Evolutionary conservation across 805 yeast genomes (phyloP).

Genomic region (Starmerella geochares): DNA sequence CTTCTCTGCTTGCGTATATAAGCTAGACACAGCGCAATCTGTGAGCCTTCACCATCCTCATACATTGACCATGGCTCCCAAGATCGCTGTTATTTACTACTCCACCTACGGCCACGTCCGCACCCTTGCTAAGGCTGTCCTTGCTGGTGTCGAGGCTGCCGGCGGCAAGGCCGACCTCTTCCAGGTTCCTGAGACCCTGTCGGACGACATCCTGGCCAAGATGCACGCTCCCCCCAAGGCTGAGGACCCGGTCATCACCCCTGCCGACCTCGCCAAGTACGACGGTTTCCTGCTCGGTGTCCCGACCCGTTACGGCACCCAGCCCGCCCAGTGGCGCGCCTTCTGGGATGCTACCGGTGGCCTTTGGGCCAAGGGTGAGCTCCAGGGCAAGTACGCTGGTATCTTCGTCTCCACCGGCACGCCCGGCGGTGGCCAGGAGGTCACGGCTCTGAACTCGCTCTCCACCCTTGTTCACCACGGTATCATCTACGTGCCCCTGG

Average conservation of each 20-base stretch:
- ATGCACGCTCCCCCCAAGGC: slow-evolving; percentile 52
- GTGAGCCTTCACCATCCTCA: background rate
- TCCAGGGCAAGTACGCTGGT: slow-evolving; percentile 65
- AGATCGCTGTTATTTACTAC: slow-evolving; percentile 68
- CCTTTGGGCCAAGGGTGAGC: slow-evolving; percentile 61
- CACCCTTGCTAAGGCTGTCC: slow-evolving; percentile 55
- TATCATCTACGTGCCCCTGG: slow-evolving; percentile 64
- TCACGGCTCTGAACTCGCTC: slow-evolving; percentile 49
- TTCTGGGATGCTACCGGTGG: slow-evolving; percentile 74
- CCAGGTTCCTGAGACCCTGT: slow-evolving; percentile 72
- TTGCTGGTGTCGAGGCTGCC: slow-evolving; percentile 57
- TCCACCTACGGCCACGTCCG: slow-evolving; percentile 73
- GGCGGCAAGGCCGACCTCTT: slow-evolving; percentile 62
- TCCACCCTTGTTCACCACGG: slow-evolving; percentile 67
- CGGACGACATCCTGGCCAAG: slow-evolving; percentile 47
- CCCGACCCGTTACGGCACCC: slow-evolving; percentile 69
- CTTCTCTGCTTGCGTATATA: background rate
- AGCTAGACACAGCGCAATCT: background rate
- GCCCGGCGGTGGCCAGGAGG: slow-evolving; percentile 72
- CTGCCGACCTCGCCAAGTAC: slow-evolving; percentile 47
- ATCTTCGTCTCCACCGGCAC: slow-evolving; percentile 61
- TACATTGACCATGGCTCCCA: slow-evolving; percentile 31
- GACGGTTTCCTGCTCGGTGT: slow-evolving; percentile 70
- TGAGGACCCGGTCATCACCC: slow-evolving; percentile 45
- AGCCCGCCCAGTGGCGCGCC: slow-evolving; percentile 65